A percentile compares a stretch with the other conserved stretches of the same genome.
These are phyloP conservation scores for Claviceps africana DNA, from an alignment of 2,329 filamentous ascomycete species.

Conservation along the genomic window DNA sequence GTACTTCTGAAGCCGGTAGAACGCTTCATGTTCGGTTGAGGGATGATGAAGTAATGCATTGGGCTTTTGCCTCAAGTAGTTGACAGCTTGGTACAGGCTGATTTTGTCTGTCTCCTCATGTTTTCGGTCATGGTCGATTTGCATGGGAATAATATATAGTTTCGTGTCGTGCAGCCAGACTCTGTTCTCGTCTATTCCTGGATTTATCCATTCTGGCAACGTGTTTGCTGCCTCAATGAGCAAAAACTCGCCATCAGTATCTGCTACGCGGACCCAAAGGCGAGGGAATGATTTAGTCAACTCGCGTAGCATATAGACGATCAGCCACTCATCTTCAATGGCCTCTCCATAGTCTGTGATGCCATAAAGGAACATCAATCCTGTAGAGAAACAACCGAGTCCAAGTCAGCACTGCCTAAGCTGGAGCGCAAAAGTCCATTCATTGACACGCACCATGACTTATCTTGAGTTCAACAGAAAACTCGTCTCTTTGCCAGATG, in stretches of 20 bases:
- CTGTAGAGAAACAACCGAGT: not conserved
- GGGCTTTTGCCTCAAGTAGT: constrained; percentile 41
- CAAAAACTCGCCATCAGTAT: constrained; percentile 89
- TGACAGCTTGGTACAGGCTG: constrained; percentile 49
- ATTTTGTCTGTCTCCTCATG: constrained; percentile 24
- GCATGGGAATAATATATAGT: constrained; percentile 56
- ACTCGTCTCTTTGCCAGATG: constrained; percentile 85
- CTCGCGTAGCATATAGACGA: constrained; percentile 78
- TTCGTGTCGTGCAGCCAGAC: constrained; percentile 77
- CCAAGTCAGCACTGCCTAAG: not conserved
- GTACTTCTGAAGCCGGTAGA: constrained; percentile 76
- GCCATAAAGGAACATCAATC: constrained; percentile 53
- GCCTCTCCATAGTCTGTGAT: constrained; percentile 83
- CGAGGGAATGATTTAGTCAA: constrained; percentile 58
- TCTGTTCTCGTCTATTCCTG: constrained; percentile 74
- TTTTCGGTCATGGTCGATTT: constrained; percentile 14
- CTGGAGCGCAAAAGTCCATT: not conserved
- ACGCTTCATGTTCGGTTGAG: constrained; percentile 74
- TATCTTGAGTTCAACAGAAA: constrained; percentile 54
- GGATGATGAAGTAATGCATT: constrained; percentile 53
- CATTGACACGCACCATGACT: constrained; percentile 32
- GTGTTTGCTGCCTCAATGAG: constrained; percentile 85
- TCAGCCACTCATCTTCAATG: constrained; percentile 93
- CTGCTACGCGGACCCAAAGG: constrained; percentile 70
- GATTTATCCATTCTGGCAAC: constrained; percentile 79